Evolutionary conservation across 2,329 filamentous ascomycete species (phyloP).

Genomic region (Grosmannia clavigera): DNA sequence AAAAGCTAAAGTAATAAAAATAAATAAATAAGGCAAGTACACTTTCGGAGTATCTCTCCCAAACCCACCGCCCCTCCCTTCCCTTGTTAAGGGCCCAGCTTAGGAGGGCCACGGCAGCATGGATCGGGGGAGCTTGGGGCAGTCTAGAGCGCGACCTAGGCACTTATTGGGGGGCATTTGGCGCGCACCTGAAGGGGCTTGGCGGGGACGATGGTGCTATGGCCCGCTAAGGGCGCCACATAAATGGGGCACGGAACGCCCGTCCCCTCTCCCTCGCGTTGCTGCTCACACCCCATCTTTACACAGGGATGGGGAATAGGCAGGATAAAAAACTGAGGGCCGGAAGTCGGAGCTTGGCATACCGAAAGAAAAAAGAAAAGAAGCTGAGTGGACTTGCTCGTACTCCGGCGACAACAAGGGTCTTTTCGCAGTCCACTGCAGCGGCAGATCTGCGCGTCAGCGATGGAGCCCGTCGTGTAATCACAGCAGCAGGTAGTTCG

Average conservation of each 20-base stretch:
- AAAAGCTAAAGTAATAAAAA: neutral
- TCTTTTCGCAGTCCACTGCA: neutral
- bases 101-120: neutral
- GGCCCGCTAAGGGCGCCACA: neutral
- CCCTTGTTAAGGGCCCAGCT: too few relatives aligned
- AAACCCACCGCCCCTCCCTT: too few relatives aligned
- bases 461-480: too few relatives aligned
- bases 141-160: neutral
- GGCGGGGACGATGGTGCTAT: neutral
- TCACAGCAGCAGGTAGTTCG: neutral
- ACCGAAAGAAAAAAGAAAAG: neutral
- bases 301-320: constrained; percentile 1
- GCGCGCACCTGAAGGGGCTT: neutral
- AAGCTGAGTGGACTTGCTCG: neutral
- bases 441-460: neutral
- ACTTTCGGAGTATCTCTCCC: too few relatives aligned
- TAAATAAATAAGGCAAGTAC: neutral
- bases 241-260: neutral
- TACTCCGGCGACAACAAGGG: neutral
- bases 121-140: neutral
- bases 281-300: neutral
- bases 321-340: neutral
- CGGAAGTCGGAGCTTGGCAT: neutral
- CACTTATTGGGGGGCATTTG: neutral
- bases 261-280: neutral